A percentile compares a stretch with the other conserved stretches of the same genome.
Conservation (phyloP, 1,139 yeast species). For the Blastobotrys petasosporus region DNA sequence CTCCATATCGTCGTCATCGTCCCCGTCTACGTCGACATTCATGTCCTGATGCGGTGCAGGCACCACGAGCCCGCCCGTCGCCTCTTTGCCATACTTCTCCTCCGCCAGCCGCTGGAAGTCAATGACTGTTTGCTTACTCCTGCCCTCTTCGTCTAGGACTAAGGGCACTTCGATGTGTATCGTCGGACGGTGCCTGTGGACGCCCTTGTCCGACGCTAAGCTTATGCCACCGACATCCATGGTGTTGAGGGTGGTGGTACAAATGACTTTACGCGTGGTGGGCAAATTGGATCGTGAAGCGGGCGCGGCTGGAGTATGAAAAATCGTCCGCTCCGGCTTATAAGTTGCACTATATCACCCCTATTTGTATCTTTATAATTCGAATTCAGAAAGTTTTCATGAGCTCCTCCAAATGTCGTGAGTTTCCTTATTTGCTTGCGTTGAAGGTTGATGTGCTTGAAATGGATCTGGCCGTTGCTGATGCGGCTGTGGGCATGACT, state of each 20-base stretch:
- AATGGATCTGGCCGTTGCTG: no score
- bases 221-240: background rate
- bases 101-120: constrained; percentile 78
- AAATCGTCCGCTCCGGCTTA: no score
- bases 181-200: background rate
- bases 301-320: no score
- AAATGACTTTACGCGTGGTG: background rate
- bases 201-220: background rate
- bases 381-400: no score
- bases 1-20: constrained; percentile 52
- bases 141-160: background rate
- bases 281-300: background rate
- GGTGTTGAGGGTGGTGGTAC: background rate
- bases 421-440: no score
- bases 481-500: no score
- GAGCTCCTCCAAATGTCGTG: no score
- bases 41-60: constrained; percentile 46
- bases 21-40: constrained; percentile 55
- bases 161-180: constrained; percentile 4
- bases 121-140: constrained; percentile 47
- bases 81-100: constrained; percentile 77
- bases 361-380: no score
- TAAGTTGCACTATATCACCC: no score
- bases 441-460: no score
- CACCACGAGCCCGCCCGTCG: constrained; percentile 29